Percentiles rank a stretch among this genome's conserved stretches.
phyloP scores from a whole-genome alignment of 257 asterid genomes.

The Gentiana dahurica region DNA sequence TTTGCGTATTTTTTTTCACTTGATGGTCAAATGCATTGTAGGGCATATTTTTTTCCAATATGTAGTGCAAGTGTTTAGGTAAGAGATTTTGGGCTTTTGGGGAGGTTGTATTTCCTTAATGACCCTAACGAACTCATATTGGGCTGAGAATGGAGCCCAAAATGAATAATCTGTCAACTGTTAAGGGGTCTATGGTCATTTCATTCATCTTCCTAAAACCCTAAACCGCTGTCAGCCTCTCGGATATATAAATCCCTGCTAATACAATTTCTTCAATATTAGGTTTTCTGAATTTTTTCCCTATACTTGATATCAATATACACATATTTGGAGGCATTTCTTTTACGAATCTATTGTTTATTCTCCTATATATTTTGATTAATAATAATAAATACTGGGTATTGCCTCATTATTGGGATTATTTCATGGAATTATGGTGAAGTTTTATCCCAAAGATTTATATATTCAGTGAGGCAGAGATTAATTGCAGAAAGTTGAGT shows the following conservation, averaged over 20 bases:
- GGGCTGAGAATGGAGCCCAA: neutral
- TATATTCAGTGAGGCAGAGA: conserved; percentile 17
- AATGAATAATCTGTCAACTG: neutral
- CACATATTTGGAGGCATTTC: too few species aligned
- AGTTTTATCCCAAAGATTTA: neutral
- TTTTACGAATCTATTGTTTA: too few species aligned
- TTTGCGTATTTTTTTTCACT: too few species aligned
- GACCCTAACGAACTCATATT: neutral
- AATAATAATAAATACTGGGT: too few species aligned
- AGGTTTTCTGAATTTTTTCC: too few species aligned
- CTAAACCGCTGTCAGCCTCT: neutral
- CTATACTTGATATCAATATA: too few species aligned
- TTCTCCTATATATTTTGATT: too few species aligned
- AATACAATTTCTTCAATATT: too few species aligned
- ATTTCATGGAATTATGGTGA: neutral
- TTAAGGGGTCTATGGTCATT: neutral
- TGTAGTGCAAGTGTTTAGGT: too few species aligned
- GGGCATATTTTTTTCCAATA: neutral
- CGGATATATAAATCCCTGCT: neutral
- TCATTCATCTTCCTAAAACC: neutral
- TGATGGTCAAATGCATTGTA: neutral
- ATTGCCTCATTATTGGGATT: conserved; percentile 2
- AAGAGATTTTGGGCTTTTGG: too few species aligned
- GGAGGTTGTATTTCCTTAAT: too few species aligned
- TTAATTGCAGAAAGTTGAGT: conserved; percentile 59